Evolutionary conservation across 495 filamentous ascomycete genomes (phyloP), one percentile per base, ranked within the genome.

Genomic region (Aspergillus carlsbadensis): DNA sequence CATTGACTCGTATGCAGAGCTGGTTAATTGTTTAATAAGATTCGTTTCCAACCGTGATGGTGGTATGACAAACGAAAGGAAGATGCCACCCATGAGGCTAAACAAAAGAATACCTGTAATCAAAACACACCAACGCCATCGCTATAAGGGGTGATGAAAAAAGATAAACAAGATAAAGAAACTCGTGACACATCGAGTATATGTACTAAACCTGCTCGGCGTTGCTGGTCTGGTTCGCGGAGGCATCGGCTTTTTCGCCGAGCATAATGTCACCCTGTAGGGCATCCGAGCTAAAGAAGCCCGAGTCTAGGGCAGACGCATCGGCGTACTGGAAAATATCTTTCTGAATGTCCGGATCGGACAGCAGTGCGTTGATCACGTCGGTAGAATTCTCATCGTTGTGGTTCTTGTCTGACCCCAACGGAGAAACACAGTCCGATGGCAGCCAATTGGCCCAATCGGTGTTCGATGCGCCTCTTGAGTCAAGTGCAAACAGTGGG

Each of bases 381-480:
- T 73, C 73, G 3, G 70, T 65, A 0, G 68, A 57, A 49, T 70
- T 60, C 43, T 70, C 63, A 36, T 61, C 54, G 50, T 56, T 60
- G 20, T 52, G 56, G 15, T 60, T 58, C 14, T 65, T 60, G 14
- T 70, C 64, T 2, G 70, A 69, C 34, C 60, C 68, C 17, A 55
- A 49, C 1, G 72, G 70, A 33, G 74, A 71, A n/a, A 68, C 61
- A 22, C 71, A 72, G 61, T 72, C 66, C 0, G 63, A 61, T 21
- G 72, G 72, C 5, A 77, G 62, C 72, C 72, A 77, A 48, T 74
- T 66, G 1, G 66, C 58, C 74, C 74, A 77, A 58, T 68, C 63
- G 52, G 59, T 65, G 35, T 62, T 61, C 4, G 59, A 52, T 5
- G 54, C 43, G 29, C 37, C 54, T 34, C 65, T 65, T 26, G 59